Base-by-base conservation (phyloP, 2,329 filamentous ascomycete species). In the Penicillium paneum region DNA sequence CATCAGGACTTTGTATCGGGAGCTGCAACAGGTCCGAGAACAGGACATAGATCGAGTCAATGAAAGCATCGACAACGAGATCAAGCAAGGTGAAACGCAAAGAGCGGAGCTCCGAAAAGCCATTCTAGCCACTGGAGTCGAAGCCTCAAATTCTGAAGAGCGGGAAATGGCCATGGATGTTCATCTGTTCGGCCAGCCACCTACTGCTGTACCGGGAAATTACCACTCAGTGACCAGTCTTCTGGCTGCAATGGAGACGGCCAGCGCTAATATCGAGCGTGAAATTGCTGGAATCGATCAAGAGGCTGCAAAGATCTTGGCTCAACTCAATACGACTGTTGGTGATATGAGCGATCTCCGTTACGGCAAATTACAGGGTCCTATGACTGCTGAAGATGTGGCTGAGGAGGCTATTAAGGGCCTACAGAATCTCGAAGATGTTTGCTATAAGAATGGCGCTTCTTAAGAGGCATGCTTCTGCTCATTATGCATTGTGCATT, bases 301-400 rank as follows among this genome's bases (percentile, higher is more conserved):
- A 32, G 87, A 93, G 61, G 84, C 88, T 49, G 78, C 79, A 0
- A 69, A 71, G 1, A 74, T 91, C 3, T 71, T 88, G 6, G 77
- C 81, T 4, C 81, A 83, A 11, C 81, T 94, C 48, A 80, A 81
- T 60, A 80, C 84, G 52, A 86, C 81, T 0, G 81, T 94, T 15
- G 87, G 87, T 31, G 84, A 83, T 44, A 76, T 96, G 69, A 95
- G 90, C 71, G 90, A 95, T 72, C 78, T 96, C 52, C 85, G 89
- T 42, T 93, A 94, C 66, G 91, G 91, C 35, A 86, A 85, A 52
- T 81, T 94, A 54, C 72, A 74, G 36, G 75, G 74, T 24, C 69
- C 72, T 21, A 75, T 72, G 11, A 80, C 83, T 34, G 88, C 89
- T 59, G 71, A 79, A 21, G 79, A 84, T 55, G 74, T 92, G 31